Base-by-base conservation (phyloP, 2,329 filamentous ascomycete genomes). In the Pleomassaria siparia region DNA sequence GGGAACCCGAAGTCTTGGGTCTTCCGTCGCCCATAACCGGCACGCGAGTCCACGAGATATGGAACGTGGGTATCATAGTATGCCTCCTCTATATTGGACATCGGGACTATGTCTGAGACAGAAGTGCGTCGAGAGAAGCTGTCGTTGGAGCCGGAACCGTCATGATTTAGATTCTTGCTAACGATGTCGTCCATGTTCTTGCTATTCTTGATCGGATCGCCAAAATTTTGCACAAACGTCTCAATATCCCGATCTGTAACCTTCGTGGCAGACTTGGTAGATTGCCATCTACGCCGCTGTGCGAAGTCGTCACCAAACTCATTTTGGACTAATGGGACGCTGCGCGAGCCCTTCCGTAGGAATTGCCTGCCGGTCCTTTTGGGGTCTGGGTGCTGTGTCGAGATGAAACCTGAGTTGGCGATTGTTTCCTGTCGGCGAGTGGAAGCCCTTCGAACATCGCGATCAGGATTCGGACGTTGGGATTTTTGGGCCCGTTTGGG, bases 1-100 rank as follows among this genome's bases (percentile, higher is more conserved):
- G 62, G 66, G 36, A 57, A 70, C 20, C 66, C 63, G 40, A 70
- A 69, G 37, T 70, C 64, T 35, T 59, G 52, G 7, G 63, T 66
- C 20, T 55, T 55, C 25, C 65, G 64, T 35, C 62, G 63, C 13
- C 66, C 64, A 16, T 64, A 70, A n/a, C 51, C 59, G 30, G 51
- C 50, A 30, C 64, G 60, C 51, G 50, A 58, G 35, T 69, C 65
- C 16, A 67, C 44, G 47, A 65, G 49, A 25, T 60, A 43, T 3
- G 61, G 64, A 10, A 64, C 56, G 28, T 53, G 50, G 12, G 56
- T 43, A 3, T 48, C 42, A 21, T 55, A 24, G 24, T 59, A 55
- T n/a, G 46, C 51, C 18, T 51, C 47, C 26, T 60, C 47, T 25
- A 53, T 46, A 35, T 53, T 47, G 11, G 49, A 40, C 20, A 41